Evolutionary conservation across 2,329 filamentous ascomycete species (phyloP).

Genomic region (Helminthosporium solani): DNA sequence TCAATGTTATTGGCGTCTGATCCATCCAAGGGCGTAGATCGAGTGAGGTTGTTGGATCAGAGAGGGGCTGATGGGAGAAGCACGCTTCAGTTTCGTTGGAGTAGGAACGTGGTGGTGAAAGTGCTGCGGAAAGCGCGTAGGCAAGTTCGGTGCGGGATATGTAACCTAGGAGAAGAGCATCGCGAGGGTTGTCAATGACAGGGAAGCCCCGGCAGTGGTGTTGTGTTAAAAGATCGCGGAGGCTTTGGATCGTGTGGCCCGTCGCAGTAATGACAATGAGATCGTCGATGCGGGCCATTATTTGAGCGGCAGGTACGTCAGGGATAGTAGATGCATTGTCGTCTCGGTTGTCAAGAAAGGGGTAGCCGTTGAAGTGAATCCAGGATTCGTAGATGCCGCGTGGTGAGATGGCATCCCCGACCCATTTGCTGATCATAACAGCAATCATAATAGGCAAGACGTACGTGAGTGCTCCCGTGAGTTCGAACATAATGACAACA

Average conservation of each 20-base stretch:
- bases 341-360: constrained; percentile 90
- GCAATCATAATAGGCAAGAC: constrained; percentile 98
- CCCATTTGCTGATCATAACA: constrained; percentile 98
- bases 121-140: constrained; percentile 71
- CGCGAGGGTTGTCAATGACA: constrained; percentile 74
- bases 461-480: constrained; percentile 93
- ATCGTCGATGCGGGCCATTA: constrained; percentile 93
- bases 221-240: constrained; percentile 68
- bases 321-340: constrained; percentile 63
- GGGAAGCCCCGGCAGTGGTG: constrained; percentile 90
- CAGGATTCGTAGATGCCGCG: constrained; percentile 96
- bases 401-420: constrained; percentile 90
- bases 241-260: constrained; percentile 78
- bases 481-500: constrained; percentile 98
- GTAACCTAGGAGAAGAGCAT: constrained; percentile 83
- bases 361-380: constrained; percentile 96
- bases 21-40: constrained; percentile 98
- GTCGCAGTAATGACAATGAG: constrained; percentile 83
- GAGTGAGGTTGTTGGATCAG: constrained; percentile 71
- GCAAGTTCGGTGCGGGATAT: constrained; percentile 88
- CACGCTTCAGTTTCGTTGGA: constrained; percentile 73
- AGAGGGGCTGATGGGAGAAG: constrained; percentile 78
- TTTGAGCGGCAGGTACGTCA: constrained; percentile 79
- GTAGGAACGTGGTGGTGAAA: constrained; percentile 58
- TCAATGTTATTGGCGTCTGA: constrained; percentile 91